These are phyloP conservation scores for Cucumis cinereus DNA, from an alignment of 306 rosid genomes.

Conservation along the genomic window DNA sequence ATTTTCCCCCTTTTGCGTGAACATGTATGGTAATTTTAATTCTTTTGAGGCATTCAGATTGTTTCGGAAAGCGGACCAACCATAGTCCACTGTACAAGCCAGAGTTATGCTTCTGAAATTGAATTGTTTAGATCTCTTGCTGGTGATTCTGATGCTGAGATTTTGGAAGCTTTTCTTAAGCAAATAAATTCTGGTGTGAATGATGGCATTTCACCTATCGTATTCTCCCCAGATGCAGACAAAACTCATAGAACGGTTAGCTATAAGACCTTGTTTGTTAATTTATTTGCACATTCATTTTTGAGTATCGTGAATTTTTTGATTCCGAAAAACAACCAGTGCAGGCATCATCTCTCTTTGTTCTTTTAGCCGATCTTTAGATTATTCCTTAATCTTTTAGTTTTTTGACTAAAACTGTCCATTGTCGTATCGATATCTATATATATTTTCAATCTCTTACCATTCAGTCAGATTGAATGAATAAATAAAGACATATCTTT, in stretches of 20 bases:
- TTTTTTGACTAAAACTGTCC: background rate
- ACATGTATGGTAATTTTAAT: background rate
- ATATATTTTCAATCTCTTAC: background rate
- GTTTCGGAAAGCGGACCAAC: slow-evolving; percentile 27
- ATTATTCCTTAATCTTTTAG: background rate
- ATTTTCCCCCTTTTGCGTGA: background rate
- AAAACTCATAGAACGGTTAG: slow-evolving; percentile 83
- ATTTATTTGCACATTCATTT: background rate
- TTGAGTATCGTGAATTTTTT: background rate
- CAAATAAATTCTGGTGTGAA: slow-evolving; percentile 44
- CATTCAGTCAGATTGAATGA: background rate
- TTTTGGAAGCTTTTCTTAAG: slow-evolving; percentile 44
- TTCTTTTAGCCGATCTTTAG: background rate
- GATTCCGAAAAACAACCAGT: background rate
- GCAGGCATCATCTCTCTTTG: background rate
- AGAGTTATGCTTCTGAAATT: slow-evolving; percentile 51
- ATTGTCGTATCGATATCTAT: no score
- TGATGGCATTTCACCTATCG: slow-evolving; percentile 39
- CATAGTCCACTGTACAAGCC: slow-evolving; percentile 12
- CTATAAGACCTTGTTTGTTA: slow-evolving; percentile 8
- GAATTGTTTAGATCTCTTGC: slow-evolving; percentile 64
- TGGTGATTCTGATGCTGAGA: slow-evolving; percentile 41
- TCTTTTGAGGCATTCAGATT: slow-evolving; percentile 25
- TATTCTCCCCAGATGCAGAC: slow-evolving; percentile 63
- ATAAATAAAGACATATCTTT: no score